Conservation (phyloP, 257 asterid genomes). For the Pogostemon cablin region DNA sequence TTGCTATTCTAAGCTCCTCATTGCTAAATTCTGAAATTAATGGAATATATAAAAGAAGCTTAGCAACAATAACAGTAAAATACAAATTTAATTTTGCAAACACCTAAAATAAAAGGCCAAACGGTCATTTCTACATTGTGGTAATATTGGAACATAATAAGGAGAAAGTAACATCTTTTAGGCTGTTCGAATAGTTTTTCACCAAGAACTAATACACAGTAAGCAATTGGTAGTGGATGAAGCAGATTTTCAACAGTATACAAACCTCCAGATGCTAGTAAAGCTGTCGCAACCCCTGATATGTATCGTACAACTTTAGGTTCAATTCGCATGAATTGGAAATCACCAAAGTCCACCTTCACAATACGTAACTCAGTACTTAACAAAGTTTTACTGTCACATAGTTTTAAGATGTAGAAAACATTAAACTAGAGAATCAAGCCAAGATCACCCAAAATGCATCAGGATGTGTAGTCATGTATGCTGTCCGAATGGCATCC, state of each 20-base stretch:
- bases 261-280: slow-evolving; percentile 76
- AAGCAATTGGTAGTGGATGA: background rate
- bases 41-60: slow-evolving; percentile 26
- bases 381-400: slow-evolving; percentile 21
- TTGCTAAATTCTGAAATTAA: slow-evolving; percentile 61
- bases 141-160: background rate
- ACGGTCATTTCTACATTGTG: background rate
- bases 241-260: background rate
- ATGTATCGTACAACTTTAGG: slow-evolving; percentile 69
- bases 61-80: background rate
- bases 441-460: slow-evolving; percentile 82
- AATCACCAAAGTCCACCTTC: slow-evolving; percentile 94
- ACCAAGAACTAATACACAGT: background rate
- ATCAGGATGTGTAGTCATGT: slow-evolving; percentile 78
- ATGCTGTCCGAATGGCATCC: slow-evolving; percentile 67
- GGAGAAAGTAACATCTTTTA: background rate
- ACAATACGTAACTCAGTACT: slow-evolving; percentile 35
- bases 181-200: background rate
- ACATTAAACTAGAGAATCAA: background rate
- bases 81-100: slow-evolving; percentile 10
- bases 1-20: slow-evolving; percentile 66
- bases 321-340: slow-evolving; percentile 73
- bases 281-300: slow-evolving; percentile 77
- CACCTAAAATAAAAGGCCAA: slow-evolving; percentile 17
- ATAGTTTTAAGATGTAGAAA: background rate